Percentiles rank a stretch among this genome's conserved stretches.
phyloP scores from a whole-genome alignment of 2,329 filamentous ascomycete genomes.

The Xylaria sp. region DNA sequence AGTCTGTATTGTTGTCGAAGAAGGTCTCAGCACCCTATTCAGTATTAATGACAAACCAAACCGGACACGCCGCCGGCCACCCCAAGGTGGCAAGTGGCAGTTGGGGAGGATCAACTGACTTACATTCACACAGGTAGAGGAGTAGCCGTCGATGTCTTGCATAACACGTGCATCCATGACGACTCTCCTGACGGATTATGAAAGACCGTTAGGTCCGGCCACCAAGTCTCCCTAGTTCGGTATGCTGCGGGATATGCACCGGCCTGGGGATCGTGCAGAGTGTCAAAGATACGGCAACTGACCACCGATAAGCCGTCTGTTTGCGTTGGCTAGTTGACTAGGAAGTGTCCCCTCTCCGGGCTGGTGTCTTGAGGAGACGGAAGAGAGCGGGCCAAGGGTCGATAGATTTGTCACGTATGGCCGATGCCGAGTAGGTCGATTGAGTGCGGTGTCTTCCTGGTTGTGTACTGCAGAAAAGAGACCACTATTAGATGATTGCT shows the following conservation, averaged over 20 bases:
- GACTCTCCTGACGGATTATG: constrained; percentile 36
- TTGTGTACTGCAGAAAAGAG: constrained; percentile 14
- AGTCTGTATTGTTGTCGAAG: constrained; percentile 42
- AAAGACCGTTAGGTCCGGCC: constrained; percentile 33
- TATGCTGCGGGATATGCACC: constrained; percentile 11
- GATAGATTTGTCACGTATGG: constrained; percentile 7
- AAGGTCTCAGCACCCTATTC: constrained; percentile 40
- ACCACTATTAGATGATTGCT: constrained; percentile 9
- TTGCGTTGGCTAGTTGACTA: not conserved
- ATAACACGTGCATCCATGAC: constrained; percentile 46
- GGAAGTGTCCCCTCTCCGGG: not conserved
- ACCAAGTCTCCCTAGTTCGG: constrained; percentile 22
- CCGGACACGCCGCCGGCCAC: not conserved
- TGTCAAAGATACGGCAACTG: constrained; percentile 7
- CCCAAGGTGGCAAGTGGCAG: not conserved
- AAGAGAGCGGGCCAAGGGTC: not conserved
- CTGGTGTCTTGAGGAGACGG: not conserved
- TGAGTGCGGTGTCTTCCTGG: constrained; percentile 12
- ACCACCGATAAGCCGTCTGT: constrained; percentile 6
- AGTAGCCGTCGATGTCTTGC: constrained; percentile 45
- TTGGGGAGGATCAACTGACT: constrained; percentile 22
- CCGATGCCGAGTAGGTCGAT: constrained; percentile 5
- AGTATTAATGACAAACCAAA: constrained; percentile 23
- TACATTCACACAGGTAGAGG: constrained; percentile 43
- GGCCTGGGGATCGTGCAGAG: constrained; percentile 9